These are phyloP conservation scores for Epicoccum nigrum DNA, from an alignment of 2,329 filamentous ascomycete species.

Conservation along the genomic window DNA sequence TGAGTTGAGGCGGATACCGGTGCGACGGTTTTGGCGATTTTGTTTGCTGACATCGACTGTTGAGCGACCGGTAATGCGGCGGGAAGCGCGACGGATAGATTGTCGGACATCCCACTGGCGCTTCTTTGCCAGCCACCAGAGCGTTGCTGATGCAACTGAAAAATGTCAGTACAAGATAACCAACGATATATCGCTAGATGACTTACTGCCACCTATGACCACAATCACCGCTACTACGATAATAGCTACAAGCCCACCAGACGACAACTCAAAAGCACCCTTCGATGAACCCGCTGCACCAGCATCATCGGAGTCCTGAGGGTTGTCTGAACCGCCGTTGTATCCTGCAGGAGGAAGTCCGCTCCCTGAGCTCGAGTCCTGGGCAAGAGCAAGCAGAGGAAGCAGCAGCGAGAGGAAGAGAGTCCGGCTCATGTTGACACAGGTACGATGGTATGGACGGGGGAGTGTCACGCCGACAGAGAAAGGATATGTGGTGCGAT, in stretches of 20 bases:
- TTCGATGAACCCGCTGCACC: slow-evolving; percentile 70
- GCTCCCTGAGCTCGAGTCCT: slow-evolving; percentile 27
- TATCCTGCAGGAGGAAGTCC: slow-evolving; percentile 38
- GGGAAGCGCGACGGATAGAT: slow-evolving; percentile 69
- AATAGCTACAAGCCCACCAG: slow-evolving; percentile 74
- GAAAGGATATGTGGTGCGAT: slow-evolving; percentile 32
- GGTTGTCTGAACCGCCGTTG: slow-evolving; percentile 48
- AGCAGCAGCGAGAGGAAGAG: slow-evolving; percentile 34
- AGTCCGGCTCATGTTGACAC: slow-evolving; percentile 35
- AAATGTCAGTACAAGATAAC: slow-evolving; percentile 17
- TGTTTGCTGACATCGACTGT: slow-evolving; percentile 31
- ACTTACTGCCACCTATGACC: slow-evolving; percentile 67
- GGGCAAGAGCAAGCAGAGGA: slow-evolving; percentile 37
- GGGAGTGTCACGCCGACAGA: slow-evolving; percentile 23
- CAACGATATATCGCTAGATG: too few relatives aligned
- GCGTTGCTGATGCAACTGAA: slow-evolving; percentile 66
- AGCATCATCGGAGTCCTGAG: slow-evolving; percentile 49
- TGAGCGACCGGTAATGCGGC: slow-evolving; percentile 52
- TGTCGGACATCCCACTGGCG: slow-evolving; percentile 81
- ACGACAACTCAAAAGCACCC: slow-evolving; percentile 68
- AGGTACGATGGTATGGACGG: slow-evolving; percentile 16
- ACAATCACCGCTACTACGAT: slow-evolving; percentile 74
- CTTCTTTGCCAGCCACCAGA: slow-evolving; percentile 84
- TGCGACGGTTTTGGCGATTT: slow-evolving; percentile 44
- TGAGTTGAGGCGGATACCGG: slow-evolving; percentile 44